Conservation (phyloP, 2,329 filamentous ascomycete genomes). For the Colletotrichum falcatum region DNA sequence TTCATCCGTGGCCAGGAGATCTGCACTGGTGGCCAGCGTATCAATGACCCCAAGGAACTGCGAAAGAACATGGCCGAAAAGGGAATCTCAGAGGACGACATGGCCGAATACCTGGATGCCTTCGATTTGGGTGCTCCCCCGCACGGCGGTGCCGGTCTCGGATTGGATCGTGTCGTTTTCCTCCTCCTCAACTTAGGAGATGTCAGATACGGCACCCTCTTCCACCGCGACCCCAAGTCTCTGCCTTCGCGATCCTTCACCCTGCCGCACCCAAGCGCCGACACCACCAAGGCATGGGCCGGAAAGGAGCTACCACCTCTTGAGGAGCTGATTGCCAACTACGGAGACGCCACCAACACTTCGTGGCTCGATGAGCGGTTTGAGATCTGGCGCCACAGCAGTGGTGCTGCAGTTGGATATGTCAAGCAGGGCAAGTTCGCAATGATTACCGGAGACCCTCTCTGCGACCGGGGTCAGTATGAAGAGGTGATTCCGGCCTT, state of each 20-base stretch:
- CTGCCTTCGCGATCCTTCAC: slow-evolving; percentile 74
- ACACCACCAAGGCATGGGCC: slow-evolving; percentile 66
- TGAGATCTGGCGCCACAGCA: slow-evolving; percentile 86
- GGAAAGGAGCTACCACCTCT: slow-evolving; percentile 72
- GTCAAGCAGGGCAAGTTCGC: slow-evolving; percentile 81
- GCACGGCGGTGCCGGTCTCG: slow-evolving; percentile 90
- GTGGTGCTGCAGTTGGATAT: slow-evolving; percentile 87
- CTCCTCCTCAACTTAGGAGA: slow-evolving; percentile 88
- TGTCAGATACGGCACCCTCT: slow-evolving; percentile 88
- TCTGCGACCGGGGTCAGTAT: slow-evolving; percentile 85
- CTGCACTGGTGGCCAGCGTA: slow-evolving; percentile 91
- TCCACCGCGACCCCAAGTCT: slow-evolving; percentile 89
- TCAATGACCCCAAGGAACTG: slow-evolving; percentile 82
- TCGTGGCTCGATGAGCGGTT: slow-evolving; percentile 94
- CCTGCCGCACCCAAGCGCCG: slow-evolving; percentile 88
- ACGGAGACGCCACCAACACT: slow-evolving; percentile 93
- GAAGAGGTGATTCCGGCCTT: slow-evolving; percentile 79
- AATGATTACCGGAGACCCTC: slow-evolving; percentile 87
- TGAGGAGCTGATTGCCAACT: slow-evolving; percentile 93
- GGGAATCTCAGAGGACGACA: slow-evolving; percentile 82
- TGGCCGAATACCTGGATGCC: slow-evolving; percentile 90
- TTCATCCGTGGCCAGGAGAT: slow-evolving; percentile 95
- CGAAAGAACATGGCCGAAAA: slow-evolving; percentile 79
- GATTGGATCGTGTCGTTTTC: slow-evolving; percentile 89
- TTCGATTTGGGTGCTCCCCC: slow-evolving; percentile 92